A percentile compares a stretch with the other conserved stretches of the same genome.
These are phyloP conservation scores for Boletus reticulatus DNA, from an alignment of 768 basidiomycete species.

Conservation along the genomic window DNA sequence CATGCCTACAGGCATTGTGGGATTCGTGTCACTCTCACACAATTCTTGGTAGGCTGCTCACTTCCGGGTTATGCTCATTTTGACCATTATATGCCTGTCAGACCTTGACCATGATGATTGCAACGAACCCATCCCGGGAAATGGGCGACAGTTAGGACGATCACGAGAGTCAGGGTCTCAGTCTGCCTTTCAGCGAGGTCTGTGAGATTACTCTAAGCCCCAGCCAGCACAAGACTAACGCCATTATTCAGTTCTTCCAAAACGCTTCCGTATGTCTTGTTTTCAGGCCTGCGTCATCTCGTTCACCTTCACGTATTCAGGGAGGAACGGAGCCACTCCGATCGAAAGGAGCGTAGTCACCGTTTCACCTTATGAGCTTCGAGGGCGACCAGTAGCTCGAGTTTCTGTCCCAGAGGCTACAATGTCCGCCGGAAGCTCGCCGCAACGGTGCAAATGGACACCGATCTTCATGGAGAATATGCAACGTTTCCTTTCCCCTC, in stretches of 20 bases:
- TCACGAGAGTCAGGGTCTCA: background rate
- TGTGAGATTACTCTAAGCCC: background rate
- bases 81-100: background rate
- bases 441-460: slow-evolving; percentile 8
- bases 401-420: slow-evolving; percentile 8
- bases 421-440: slow-evolving; percentile 18
- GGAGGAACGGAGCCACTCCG: background rate
- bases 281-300: background rate
- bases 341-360: background rate
- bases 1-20: slow-evolving; percentile 21
- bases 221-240: background rate
- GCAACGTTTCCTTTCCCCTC: slow-evolving; percentile 22
- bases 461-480: slow-evolving; percentile 5
- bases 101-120: slow-evolving; percentile 28
- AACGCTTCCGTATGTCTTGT: slow-evolving; percentile 6
- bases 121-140: slow-evolving; percentile 15
- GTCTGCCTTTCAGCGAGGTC: slow-evolving; percentile 10
- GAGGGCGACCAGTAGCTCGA: slow-evolving; percentile 14
- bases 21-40: slow-evolving; percentile 32
- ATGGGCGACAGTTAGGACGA: background rate
- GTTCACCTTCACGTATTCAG: slow-evolving; percentile 3
- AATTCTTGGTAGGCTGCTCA: slow-evolving; percentile 20
- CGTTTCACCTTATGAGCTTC: background rate
- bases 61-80: background rate
- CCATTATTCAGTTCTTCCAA: background rate